Conservation (phyloP, 2,329 filamentous ascomycete species). For the Penicillium thymicola region DNA sequence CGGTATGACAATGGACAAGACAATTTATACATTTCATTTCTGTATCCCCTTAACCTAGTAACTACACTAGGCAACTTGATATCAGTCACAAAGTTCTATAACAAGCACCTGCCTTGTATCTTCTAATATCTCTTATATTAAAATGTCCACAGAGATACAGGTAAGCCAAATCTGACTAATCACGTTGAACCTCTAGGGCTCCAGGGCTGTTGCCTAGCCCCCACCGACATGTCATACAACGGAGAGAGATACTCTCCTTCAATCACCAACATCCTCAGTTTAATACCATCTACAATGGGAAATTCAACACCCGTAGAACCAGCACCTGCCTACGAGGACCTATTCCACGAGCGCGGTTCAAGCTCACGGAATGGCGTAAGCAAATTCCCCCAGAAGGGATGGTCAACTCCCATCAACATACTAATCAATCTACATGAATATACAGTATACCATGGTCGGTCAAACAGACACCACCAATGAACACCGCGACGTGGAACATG, state of each 20-base stretch:
- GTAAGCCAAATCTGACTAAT: too few species aligned
- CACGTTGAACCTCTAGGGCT: not conserved
- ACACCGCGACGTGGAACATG: not conserved
- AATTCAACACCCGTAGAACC: conserved; percentile 1
- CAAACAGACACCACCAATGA: not conserved
- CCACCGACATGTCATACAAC: not conserved
- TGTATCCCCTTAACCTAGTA: too few species aligned
- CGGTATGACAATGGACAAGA: too few species aligned
- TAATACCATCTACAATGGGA: conserved; percentile 2
- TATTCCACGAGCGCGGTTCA: conserved; percentile 9
- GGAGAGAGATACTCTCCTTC: not conserved
- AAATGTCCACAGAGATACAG: too few species aligned
- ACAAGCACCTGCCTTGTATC: too few species aligned
- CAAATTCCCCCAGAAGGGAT: not conserved
- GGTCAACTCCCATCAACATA: not conserved
- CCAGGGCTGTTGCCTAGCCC: not conserved
- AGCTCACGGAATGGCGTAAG: conserved; percentile 10
- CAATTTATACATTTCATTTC: too few species aligned
- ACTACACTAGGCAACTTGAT: too few species aligned
- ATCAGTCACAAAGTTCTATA: too few species aligned
- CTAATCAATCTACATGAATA: not conserved
- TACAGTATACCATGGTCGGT: conserved; percentile 3
- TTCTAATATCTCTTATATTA: too few species aligned
- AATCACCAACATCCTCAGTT: not conserved
- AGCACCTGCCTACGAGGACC: conserved; percentile 14